A percentile compares a stretch with the other conserved stretches of the same genome.
These are phyloP conservation scores for Chalara sp. DNA, from an alignment of 2,329 filamentous ascomycete genomes.

Conservation along the genomic window DNA sequence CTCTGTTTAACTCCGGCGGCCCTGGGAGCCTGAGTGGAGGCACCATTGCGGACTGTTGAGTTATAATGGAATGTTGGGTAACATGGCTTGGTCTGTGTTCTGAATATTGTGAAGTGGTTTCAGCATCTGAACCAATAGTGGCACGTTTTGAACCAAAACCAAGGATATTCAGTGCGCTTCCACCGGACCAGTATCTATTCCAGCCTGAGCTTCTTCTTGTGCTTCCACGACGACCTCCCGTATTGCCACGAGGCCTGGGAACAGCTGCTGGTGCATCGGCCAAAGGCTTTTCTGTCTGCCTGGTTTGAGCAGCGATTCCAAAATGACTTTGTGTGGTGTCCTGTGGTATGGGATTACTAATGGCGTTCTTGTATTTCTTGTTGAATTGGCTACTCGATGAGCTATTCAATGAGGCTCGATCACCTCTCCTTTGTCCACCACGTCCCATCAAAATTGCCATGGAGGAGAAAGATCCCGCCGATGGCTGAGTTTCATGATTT, in stretches of 20 bases:
- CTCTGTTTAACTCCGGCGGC: conserved; percentile 46
- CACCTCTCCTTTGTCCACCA: conserved; percentile 40
- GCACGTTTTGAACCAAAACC: conserved; percentile 44
- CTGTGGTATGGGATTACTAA: conserved; percentile 54
- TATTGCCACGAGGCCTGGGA: conserved; percentile 16
- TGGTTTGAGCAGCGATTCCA: neutral
- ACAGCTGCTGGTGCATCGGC: conserved; percentile 26
- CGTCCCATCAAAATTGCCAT: conserved; percentile 63
- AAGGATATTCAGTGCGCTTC: conserved; percentile 60
- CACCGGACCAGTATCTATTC: conserved; percentile 73
- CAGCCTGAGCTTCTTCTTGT: conserved; percentile 63
- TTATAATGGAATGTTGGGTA: conserved; percentile 52
- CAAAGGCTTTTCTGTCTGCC: conserved; percentile 13
- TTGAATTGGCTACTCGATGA: conserved; percentile 52
- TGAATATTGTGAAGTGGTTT: conserved; percentile 49
- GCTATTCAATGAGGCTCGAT: conserved; percentile 48
- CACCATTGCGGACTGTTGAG: conserved; percentile 62
- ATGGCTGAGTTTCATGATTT: conserved; percentile 46
- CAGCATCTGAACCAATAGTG: conserved; percentile 36
- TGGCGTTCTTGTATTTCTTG: conserved; percentile 55
- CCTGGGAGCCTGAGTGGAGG: conserved; percentile 61
- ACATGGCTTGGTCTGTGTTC: conserved; percentile 35
- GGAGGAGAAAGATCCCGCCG: conserved; percentile 53
- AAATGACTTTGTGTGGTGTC: conserved; percentile 11
- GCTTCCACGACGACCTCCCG: conserved; percentile 18